Conservation (phyloP, 306 rosid species). For the Mucuna pruriens region DNA sequence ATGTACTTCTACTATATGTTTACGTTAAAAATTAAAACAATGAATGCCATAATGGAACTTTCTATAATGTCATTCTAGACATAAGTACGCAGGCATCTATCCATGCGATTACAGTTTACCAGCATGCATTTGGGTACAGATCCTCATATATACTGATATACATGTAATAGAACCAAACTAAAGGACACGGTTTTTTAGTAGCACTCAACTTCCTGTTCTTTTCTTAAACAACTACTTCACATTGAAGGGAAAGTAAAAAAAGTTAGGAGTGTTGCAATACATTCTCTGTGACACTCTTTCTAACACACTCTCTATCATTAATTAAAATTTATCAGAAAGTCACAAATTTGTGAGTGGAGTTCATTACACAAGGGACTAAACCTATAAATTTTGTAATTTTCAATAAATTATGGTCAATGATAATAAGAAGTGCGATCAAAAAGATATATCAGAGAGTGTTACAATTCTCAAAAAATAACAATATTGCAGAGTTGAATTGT, state of each 20-base stretch:
- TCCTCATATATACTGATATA: background rate
- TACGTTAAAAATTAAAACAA: slow-evolving; percentile 13
- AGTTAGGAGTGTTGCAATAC: background rate
- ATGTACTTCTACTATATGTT: background rate
- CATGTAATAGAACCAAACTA: background rate
- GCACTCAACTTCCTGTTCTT: background rate
- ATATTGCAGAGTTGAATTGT: background rate
- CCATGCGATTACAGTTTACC: background rate
- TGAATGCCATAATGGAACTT: background rate
- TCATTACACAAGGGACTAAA: background rate
- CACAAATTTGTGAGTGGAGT: background rate
- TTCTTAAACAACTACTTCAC: background rate
- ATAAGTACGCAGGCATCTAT: background rate
- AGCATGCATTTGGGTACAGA: background rate
- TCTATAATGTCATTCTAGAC: background rate
- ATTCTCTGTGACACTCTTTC: background rate
- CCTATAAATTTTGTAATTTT: background rate
- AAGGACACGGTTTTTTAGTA: background rate
- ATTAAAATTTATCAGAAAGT: background rate
- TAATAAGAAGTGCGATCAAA: background rate
- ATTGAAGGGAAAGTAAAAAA: background rate
- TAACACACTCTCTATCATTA: background rate
- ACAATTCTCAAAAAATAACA: too few relatives aligned
- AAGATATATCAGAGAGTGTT: too few relatives aligned
- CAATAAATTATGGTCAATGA: background rate